Percentiles rank a stretch among this genome's conserved stretches.
Conservation (phyloP, 306 rosid genomes). For the Trifolium pratense region DNA sequence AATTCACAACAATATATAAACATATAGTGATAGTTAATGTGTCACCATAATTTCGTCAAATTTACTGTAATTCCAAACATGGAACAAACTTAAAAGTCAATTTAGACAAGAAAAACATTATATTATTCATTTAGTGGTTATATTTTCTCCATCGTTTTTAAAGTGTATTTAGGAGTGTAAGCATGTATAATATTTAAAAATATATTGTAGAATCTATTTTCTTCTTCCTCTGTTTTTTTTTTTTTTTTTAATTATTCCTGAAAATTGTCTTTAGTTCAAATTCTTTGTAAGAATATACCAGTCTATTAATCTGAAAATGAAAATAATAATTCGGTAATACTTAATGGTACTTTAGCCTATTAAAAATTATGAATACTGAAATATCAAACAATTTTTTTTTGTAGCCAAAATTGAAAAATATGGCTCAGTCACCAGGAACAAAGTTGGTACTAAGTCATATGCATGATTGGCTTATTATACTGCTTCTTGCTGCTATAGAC, state of each 20-base stretch:
- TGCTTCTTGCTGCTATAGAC: conserved; percentile 46
- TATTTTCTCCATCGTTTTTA: neutral
- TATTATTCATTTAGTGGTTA: neutral
- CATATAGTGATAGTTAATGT: too few species aligned
- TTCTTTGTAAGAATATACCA: too few species aligned
- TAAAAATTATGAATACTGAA: neutral
- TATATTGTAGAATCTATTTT: too few species aligned
- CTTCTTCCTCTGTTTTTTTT: too few species aligned
- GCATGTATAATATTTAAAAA: too few species aligned
- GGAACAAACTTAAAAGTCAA: too few species aligned
- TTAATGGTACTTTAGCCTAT: neutral
- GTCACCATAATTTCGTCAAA: too few species aligned
- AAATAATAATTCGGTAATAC: neutral
- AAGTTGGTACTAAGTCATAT: conserved; percentile 43
- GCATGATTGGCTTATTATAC: conserved; percentile 56
- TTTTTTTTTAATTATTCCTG: too few species aligned
- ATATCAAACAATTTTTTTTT: neutral
- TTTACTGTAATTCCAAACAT: too few species aligned
- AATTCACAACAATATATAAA: too few species aligned
- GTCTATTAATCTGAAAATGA: neutral
- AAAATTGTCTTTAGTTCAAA: too few species aligned
- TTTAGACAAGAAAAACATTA: neutral
- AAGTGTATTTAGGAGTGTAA: too few species aligned
- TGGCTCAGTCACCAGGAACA: conserved; percentile 45
- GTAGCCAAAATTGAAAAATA: conserved; percentile 34